Evolutionary conservation across 352 stramenopile species (phyloP), one percentile per base, ranked within the genome.

Genomic region (Phytophthora pseudosyringae): DNA sequence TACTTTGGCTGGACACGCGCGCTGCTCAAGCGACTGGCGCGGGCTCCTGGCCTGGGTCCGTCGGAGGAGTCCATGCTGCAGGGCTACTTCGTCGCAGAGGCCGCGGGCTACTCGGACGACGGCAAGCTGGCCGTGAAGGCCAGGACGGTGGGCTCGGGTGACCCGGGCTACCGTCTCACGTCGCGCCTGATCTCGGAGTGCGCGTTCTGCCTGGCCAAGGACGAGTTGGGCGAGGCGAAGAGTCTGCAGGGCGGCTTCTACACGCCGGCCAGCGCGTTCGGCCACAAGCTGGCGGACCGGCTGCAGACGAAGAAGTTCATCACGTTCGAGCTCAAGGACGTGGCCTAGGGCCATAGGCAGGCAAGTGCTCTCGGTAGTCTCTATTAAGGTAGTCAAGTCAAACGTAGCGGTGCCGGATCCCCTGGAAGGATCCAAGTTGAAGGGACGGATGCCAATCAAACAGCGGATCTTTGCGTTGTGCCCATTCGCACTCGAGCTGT

Each of bases 21-120:
- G 39, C 52, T 97, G 6, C 46, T 97, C 44, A 89, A 88, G 46
- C 76, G 75, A 29, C 28, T 95, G 33, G 66, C 91, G 11, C 85
- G 86, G 25, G 64, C 83, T 59, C 87, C 91, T 26, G 91, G 92
- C 16, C 45, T 95, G 58, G 94, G 93, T 5, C 92, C 94, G 15
- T 88, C 75, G 16, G 79, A 94, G 39, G 64, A 91, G 48, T 50
- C 77, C 15, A 96, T 97, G 89, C 64, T 82, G 32, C 74, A 92
- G 11, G 92, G 90, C 36, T 90, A 83, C 54, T 85, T 96, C 16
- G 67, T 81, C 47, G 63, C 91, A 3, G 71, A 87, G 47, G 63
- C 67, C 2, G 68, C 77, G 9, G 83, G 75, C 1, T 89, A 88
- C 65, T 67, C 71, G 10, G 63, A 75, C 3, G 70, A 75, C 43